Evolutionary conservation across 495 filamentous ascomycete genomes (phyloP).

Genomic region (Durotheca rogersii): DNA sequence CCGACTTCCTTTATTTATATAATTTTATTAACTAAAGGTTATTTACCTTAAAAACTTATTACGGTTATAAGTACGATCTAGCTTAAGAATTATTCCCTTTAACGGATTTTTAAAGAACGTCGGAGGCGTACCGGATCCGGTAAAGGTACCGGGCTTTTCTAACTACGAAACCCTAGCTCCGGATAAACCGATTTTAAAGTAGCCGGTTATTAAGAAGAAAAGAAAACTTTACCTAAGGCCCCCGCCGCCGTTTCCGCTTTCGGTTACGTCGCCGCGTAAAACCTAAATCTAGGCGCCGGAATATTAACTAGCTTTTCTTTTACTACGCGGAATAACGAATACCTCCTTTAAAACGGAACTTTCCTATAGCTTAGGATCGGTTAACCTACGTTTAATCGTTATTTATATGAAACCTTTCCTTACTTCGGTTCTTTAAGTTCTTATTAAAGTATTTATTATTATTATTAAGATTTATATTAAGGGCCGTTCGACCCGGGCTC

Average conservation of each 20-base stretch:
- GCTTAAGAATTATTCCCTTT: constrained; percentile 67
- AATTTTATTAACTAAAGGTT: constrained; percentile 74
- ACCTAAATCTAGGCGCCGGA: constrained; percentile 67
- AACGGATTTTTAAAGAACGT: constrained; percentile 71
- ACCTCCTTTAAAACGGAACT: constrained; percentile 63
- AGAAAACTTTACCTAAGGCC: constrained; percentile 66
- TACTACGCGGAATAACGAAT: constrained; percentile 58
- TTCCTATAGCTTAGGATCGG: constrained; percentile 66
- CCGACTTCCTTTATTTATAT: constrained; percentile 72
- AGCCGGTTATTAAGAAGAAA: constrained; percentile 64
- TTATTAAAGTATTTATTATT: constrained; percentile 77
- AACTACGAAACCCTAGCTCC: constrained; percentile 58
- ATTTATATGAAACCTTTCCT: constrained; percentile 70
- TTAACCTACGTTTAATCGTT: constrained; percentile 70
- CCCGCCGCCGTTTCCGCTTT: constrained; percentile 61
- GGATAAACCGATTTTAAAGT: constrained; percentile 61
- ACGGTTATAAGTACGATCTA: constrained; percentile 67
- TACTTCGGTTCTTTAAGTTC: constrained; percentile 73
- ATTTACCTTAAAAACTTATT: constrained; percentile 63
- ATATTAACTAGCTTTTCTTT: constrained; percentile 73
- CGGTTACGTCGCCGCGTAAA: constrained; percentile 61
- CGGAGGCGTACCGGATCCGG: constrained; percentile 62
- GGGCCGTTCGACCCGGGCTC: constrained; percentile 64
- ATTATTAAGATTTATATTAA: constrained; percentile 73
- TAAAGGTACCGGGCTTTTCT: constrained; percentile 66